These are phyloP conservation scores for Takakia lepidozioides DNA, from an alignment of 225 moss, liverwort and hornwort species.

Conservation along the genomic window DNA sequence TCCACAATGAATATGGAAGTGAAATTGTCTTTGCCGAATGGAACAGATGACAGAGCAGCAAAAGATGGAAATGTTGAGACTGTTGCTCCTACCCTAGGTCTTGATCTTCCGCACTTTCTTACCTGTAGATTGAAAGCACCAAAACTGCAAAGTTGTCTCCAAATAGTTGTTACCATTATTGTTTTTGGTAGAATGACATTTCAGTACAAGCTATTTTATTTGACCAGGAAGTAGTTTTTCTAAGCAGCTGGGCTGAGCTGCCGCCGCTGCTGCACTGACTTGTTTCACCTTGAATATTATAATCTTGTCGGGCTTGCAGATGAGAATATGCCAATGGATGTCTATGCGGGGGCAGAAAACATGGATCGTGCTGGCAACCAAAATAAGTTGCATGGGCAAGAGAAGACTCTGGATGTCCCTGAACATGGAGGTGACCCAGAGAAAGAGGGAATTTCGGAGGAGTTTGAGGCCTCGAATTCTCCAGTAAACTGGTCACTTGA, in stretches of 20 bases:
- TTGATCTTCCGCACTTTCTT: background rate
- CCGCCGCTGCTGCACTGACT: no score
- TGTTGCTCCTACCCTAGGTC: background rate
- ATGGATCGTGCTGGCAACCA: constrained; percentile 14
- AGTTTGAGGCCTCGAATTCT: constrained; percentile 11
- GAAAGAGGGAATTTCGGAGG: constrained; percentile 9
- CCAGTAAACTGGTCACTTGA: constrained; percentile 36
- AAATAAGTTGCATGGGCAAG: constrained; percentile 4
- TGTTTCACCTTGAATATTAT: no score
- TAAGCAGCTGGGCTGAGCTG: no score
- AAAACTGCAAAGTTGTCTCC: no score
- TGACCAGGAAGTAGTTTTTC: no score
- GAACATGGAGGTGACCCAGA: constrained; percentile 9
- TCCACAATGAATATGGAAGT: constrained; percentile 12
- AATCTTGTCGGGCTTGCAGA: constrained; percentile 16
- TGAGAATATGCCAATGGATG: background rate
- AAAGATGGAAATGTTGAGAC: constrained; percentile 13
- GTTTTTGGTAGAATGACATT: no score
- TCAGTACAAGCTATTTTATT: no score
- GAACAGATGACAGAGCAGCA: constrained; percentile 11
- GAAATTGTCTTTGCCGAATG: constrained; percentile 18
- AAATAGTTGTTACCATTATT: no score
- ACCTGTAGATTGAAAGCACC: no score
- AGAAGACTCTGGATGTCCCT: constrained; percentile 22
- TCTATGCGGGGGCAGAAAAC: constrained; percentile 14